Base-by-base conservation (phyloP, 441 rosid genomes). In the Eruca vesicaria region DNA sequence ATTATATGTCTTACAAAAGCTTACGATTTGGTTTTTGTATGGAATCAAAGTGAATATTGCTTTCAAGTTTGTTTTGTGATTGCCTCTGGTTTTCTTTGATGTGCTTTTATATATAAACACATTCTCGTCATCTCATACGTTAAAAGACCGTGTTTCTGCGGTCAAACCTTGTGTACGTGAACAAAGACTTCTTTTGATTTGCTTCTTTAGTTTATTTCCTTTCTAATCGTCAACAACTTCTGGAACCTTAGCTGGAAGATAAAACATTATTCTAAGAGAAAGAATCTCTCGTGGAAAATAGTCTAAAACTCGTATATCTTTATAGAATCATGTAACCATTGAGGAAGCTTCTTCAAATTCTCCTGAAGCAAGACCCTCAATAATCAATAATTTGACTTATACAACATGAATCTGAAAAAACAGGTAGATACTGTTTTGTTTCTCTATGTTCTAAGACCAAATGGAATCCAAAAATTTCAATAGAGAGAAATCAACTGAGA, bases 111-210 rank as follows among this genome's bases (percentile, higher is more conserved):
- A 69, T 14, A 21, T 2, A 55, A 43, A 19, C 48, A 38, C n/a
- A n/a, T n/a, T 38, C 48, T 12, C 48, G 48, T 38, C 48, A 38
- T 26, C 29, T 38, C 20, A 19, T 31, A 15, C 7, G 15, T 21
- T 0, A 6, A 36, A 15, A 69, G 63, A 65, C 33, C 72, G 68
- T 35, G 71, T 76, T 38, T 23, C 52, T 20, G 4, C 52, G 77
- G 80, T 77, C 80, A 77, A 71, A 77, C 6, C 9, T 59, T 77
- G 73, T 52, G 80, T 71, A n/a, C 80, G 38, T 56, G 32, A 43
- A 38, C 33, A 45, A 21, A 63, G 60, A 76, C 53, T 64, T 70
- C 12, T 31, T 20, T 55, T 55, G 61, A 59, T 69, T 75, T 62
- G 67, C 53, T 64, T 63, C 2, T 5, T 32, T 32, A 1, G 0